Evolutionary conservation across 495 filamentous ascomycete species (phyloP), one percentile per base, ranked within the genome.

Genomic region (Parathielavia appendiculata): DNA sequence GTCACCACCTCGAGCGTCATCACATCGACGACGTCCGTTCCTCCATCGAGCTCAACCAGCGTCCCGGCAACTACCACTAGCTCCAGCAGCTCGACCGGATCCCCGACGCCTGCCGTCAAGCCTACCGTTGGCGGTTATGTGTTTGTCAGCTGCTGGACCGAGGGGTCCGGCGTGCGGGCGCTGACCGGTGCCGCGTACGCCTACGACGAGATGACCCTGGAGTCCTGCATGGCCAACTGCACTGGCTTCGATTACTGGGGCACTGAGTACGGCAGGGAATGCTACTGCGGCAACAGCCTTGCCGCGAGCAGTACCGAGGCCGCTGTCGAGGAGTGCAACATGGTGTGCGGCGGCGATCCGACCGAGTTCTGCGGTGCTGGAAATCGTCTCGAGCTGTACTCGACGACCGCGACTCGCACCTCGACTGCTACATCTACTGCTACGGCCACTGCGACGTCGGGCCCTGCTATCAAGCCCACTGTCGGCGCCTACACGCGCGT

Each of bases 261-360:
- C 0, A 72, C 73, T 12, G 79, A 82, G 62, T 81, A 77, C 57
- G 74, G 71, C 5, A 61, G 77, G 43, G 76, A 81, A 57, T 81
- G 78, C 63, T 83, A 75, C 54, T 83, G 79, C 63, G 79, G 78
- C 26, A 76, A 81, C 65, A 64, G 64, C 35, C 68, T 80, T 9
- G 50, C 71, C 14, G 35, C 72, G 17, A 69, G 63, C 56, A 80
- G 73, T 69, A 62, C 59, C 26, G 60, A 72, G 17, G 71, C 76
- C 34, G 59, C 63, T 62, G 26, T 55, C 13, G 57, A 56, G n/a
- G 78, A 83, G 20, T 83, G 77, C 62, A 76, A 71, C 59, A 75
- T 79, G 67, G 54, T 73, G n/a, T 81, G 78, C 62, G 66, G 68
- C n/a, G 79, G 77, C 22, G 71, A 78, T 45, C 49, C 58, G 16